These are phyloP conservation scores for Solanum sejunctum DNA, from an alignment of 257 asterid genomes.

Conservation along the genomic window DNA sequence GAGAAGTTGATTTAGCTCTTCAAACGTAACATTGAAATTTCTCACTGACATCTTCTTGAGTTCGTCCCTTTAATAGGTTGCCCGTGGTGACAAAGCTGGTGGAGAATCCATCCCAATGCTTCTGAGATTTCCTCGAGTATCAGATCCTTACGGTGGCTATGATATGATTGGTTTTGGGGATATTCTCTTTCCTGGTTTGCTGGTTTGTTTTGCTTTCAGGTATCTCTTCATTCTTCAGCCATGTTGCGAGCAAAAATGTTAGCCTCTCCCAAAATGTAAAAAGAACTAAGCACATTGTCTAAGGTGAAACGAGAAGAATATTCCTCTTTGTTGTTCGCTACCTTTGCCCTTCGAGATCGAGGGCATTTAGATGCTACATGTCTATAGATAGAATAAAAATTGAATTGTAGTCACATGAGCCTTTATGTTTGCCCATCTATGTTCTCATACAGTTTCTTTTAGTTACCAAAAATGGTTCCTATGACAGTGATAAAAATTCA, in stretches of 20 bases:
- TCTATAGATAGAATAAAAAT: neutral
- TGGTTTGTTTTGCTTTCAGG: conserved; percentile 79
- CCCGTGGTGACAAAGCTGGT: conserved; percentile 76
- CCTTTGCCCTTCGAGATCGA: neutral
- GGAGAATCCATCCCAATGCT: conserved; percentile 99
- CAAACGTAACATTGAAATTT: neutral
- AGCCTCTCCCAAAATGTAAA: neutral
- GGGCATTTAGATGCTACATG: neutral
- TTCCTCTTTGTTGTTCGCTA: neutral
- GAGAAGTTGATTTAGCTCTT: neutral
- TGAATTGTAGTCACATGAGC: neutral
- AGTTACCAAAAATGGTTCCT: neutral
- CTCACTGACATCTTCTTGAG: neutral
- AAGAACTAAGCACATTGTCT: neutral
- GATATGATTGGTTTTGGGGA: conserved; percentile 99
- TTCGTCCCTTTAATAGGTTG: conserved; percentile 46
- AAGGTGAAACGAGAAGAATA: neutral
- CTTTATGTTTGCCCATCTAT: neutral
- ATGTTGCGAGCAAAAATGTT: neutral
- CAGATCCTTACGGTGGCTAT: conserved; percentile 91
- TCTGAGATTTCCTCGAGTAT: conserved; percentile 76
- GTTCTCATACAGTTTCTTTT: neutral
- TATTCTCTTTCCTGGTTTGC: conserved; percentile 85
- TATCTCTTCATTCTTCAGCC: conserved; percentile 10
- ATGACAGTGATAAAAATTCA: neutral